Evolutionary conservation across 306 rosid species (phyloP).

Genomic region (Cicer judaicum): DNA sequence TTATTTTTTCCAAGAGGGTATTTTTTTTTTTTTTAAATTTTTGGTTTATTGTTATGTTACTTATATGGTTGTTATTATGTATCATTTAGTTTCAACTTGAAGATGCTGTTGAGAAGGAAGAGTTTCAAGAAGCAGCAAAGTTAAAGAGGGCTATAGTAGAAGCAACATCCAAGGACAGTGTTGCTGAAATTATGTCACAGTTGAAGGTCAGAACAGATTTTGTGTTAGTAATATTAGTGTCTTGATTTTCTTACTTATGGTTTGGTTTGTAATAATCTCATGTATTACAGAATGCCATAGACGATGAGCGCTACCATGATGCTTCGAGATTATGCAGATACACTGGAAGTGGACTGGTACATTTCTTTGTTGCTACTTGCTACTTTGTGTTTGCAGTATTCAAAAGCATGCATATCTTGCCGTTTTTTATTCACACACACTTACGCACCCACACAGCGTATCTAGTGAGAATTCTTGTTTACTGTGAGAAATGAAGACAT

Average conservation of each 20-base stretch:
- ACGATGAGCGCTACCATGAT: constrained; percentile 91
- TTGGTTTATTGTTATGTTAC: background rate
- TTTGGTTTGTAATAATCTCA: constrained; percentile 37
- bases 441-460: background rate
- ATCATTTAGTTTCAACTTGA: constrained; percentile 86
- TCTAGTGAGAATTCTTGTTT: constrained; percentile 4
- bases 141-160: constrained; percentile 74
- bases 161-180: constrained; percentile 84
- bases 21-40: background rate
- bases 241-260: background rate
- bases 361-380: constrained; percentile 36
- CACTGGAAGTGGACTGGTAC: constrained; percentile 98
- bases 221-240: constrained; percentile 5
- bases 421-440: background rate
- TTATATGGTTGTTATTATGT: constrained; percentile 21
- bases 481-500: background rate
- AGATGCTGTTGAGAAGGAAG: constrained; percentile 94
- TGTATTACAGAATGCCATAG: constrained; percentile 74
- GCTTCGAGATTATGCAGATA: constrained; percentile 82
- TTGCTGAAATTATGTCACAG: constrained; percentile 81
- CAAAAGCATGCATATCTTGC: constrained; percentile 28
- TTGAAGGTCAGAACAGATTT: constrained; percentile 65
- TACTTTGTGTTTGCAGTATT: constrained; percentile 35
- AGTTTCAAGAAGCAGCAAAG: constrained; percentile 84
- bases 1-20: constrained; percentile 11